Base-by-base conservation (phyloP, 495 filamentous ascomycete genomes). In the Pyrenula massariospora region DNA sequence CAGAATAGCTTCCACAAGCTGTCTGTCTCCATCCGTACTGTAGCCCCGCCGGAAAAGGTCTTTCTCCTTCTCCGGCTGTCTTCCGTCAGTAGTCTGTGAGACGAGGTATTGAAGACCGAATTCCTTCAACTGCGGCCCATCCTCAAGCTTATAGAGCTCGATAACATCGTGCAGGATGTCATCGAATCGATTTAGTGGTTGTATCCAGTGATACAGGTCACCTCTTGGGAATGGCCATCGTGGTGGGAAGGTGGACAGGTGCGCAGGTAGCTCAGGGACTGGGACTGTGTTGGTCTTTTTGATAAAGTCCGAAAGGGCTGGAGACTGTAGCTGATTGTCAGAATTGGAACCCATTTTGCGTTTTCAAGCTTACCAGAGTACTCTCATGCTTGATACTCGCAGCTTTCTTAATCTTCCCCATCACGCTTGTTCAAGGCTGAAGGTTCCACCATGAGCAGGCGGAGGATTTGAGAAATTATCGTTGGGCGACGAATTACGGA, bases 131-230 rank as follows among this genome's bases (percentile, higher is more conserved):
- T 99, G 93, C 8, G 90, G 88, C 2, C 89, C 89, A 53, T 84
- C 80, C 55, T 82, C 81, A 25, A 99, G 77, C 58, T 79, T 82
- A 71, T 99, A 97, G 62, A 83, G 86, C 36, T 84, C 76, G 66
- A 83, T 89, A 65, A 91, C 86, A 23, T 81, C 78, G 56, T 94
- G 88, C 19, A 97, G 73, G 57, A 96, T 82, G 58, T 80, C 78
- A 70, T 99, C 94, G 69, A 99, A 97, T 58, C 91, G 85, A 71
- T 99, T 92, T 51, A 99, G 75, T 48, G 95, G 78, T 25, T 88
- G 84, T 65, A 97, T 96, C 94, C 94, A 99, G 75, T 99, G 91
- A 64, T 97, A 97, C 49, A 97, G 76, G 63, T 99, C 94, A 51
- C 94, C 94, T 67, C 93, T 80, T n/a, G 91, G 92, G 64, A 96